A percentile compares a stretch with the other conserved stretches of the same genome.
phyloP scores from a whole-genome alignment of 2,329 filamentous ascomycete genomes.

The Monilinia vaccinii-corymbosi region DNA sequence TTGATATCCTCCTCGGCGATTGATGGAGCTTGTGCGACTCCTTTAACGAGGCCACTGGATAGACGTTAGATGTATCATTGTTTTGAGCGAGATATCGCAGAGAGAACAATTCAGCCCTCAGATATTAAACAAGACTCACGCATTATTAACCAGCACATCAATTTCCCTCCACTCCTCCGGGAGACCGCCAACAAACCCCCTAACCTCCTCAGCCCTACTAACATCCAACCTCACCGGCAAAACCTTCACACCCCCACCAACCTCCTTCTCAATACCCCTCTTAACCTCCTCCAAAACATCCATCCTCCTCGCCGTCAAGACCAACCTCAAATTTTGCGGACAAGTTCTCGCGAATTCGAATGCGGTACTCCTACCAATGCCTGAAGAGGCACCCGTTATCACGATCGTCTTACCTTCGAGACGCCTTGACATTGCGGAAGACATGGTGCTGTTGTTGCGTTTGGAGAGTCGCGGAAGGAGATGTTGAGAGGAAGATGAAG shows the following conservation, averaged over 20 bases:
- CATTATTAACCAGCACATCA: conserved; percentile 91
- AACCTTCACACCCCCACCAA: conserved; percentile 73
- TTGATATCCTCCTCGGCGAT: conserved; percentile 77
- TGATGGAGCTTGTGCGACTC: conserved; percentile 74
- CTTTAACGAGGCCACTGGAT: conserved; percentile 73
- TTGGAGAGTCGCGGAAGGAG: not conserved
- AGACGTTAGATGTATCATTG: not conserved
- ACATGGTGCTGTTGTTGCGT: conserved; percentile 43
- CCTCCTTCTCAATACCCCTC: conserved; percentile 64
- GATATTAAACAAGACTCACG: conserved; percentile 45
- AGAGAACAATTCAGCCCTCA: too few species aligned
- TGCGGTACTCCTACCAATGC: conserved; percentile 78
- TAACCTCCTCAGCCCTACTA: conserved; percentile 66
- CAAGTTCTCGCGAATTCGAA: conserved; percentile 86
- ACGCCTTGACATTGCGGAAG: conserved; percentile 66
- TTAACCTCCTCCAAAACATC: conserved; percentile 72
- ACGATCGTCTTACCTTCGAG: conserved; percentile 88
- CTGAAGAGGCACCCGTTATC: conserved; percentile 86
- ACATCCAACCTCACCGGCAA: conserved; percentile 80
- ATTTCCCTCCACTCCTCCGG: conserved; percentile 78
- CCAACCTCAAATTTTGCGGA: conserved; percentile 69
- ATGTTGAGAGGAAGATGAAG: not conserved
- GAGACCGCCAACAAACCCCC: conserved; percentile 60
- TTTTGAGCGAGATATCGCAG: not conserved
- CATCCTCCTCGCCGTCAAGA: conserved; percentile 79